Evolutionary conservation across 495 filamentous ascomycete genomes (phyloP).

Genomic region (Recurvomyces mirabilis): DNA sequence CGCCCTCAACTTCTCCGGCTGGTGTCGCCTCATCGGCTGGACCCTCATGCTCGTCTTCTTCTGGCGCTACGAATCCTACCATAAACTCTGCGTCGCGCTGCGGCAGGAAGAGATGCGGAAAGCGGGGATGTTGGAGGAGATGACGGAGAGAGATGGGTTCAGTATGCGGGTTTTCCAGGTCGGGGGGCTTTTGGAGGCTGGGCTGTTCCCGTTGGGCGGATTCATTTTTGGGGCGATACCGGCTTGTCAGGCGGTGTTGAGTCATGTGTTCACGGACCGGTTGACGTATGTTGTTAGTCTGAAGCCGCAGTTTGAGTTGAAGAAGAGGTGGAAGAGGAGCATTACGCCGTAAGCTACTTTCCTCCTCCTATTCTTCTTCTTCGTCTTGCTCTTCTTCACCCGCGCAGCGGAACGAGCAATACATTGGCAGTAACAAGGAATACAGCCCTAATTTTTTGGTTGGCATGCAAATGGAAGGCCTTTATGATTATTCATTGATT

Average conservation of each 20-base stretch:
- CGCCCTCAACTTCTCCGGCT: constrained; percentile 45
- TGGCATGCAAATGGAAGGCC: no score
- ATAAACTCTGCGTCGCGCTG: constrained; percentile 41
- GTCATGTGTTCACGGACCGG: constrained; percentile 55
- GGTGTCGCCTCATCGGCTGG: constrained; percentile 47
- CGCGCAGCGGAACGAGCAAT: background rate
- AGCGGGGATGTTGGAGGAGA: constrained; percentile 37
- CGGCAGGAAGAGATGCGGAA: constrained; percentile 54
- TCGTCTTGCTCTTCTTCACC: background rate
- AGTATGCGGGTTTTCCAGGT: constrained; percentile 34
- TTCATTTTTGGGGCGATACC: constrained; percentile 53
- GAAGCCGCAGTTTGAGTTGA: constrained; percentile 32
- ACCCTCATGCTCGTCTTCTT: constrained; percentile 49
- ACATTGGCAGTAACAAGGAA: no score
- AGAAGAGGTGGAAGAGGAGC: background rate
- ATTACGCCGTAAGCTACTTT: background rate
- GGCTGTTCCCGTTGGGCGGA: constrained; percentile 50
- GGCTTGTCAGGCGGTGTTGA: constrained; percentile 49
- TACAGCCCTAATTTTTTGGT: no score
- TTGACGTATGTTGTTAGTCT: constrained; percentile 57
- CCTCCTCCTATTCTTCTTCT: background rate
- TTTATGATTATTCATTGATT: no score
- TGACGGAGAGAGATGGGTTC: constrained; percentile 42
- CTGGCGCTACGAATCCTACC: constrained; percentile 50
- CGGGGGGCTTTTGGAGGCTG: constrained; percentile 35